Conservation (phyloP, 129 eudicot genomes). For the Flaveria robusta region DNA sequence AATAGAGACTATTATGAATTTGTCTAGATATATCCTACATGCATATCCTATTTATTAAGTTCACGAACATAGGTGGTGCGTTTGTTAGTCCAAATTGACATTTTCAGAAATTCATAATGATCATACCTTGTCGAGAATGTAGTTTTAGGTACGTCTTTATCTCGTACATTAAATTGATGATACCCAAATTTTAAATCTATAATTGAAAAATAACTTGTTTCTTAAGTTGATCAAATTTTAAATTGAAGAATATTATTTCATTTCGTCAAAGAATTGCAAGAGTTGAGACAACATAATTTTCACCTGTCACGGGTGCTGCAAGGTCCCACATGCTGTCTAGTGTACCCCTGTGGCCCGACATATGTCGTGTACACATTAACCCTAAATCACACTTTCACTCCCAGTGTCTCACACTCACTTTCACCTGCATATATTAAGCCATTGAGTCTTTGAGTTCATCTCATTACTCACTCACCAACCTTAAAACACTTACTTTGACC, state of each 20-base stretch:
- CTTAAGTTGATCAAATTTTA: too few relatives aligned
- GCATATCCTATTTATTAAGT: too few relatives aligned
- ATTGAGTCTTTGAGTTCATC: background rate
- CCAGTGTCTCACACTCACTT: background rate
- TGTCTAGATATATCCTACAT: too few relatives aligned
- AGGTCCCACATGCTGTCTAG: slow-evolving; percentile 16
- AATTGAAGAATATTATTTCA: slow-evolving; percentile 18
- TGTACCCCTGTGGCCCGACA: slow-evolving; percentile 36
- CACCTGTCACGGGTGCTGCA: slow-evolving; percentile 41
- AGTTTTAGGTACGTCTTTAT: too few relatives aligned
- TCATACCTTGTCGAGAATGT: too few relatives aligned
- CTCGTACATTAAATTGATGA: too few relatives aligned
- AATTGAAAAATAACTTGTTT: too few relatives aligned
- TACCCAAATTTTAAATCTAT: too few relatives aligned
- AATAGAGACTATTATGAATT: too few relatives aligned
- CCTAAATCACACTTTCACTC: background rate
- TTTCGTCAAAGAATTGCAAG: slow-evolving; percentile 21
- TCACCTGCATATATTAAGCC: slow-evolving; percentile 13
- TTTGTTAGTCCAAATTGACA: too few relatives aligned
- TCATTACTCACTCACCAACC: background rate
- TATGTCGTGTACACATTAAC: slow-evolving; percentile 36
- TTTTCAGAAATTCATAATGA: too few relatives aligned
- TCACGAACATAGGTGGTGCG: too few relatives aligned
- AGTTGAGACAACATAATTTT: slow-evolving; percentile 41
- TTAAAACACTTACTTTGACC: background rate